Evolutionary conservation across 306 rosid genomes (phyloP), one percentile per base, ranked within the genome.

Genomic region (Cicer chorassanicum): DNA sequence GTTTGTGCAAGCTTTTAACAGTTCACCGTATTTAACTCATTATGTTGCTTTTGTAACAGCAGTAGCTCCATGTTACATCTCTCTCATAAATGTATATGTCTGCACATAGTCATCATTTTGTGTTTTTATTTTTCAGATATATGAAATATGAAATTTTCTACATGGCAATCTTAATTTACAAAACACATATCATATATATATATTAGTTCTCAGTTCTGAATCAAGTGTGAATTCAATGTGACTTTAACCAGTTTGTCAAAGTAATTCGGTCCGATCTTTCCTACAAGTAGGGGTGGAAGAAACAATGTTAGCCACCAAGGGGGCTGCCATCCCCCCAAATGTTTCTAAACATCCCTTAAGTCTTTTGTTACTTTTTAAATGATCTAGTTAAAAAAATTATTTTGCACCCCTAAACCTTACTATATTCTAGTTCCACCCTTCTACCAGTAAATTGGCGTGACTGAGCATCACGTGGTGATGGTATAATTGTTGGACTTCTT

Each of bases 11-110:
- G 60, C 38, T 72, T 56, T 41, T 67, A 51, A 44, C 60, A 54
- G 64, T 10, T 55, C n/a, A 36, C 36, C 21, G 10, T 29, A 57
- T 42, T 16, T 12, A 67, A 68, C 72, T 65, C 50, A 24, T 19
- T 63, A 41, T 51, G 46, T 60, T 21, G 49, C 14, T 82, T 38
- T 62, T 50, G 64, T 63, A 44, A 14, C 72, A 5, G n/a, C 29
- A 49, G 51, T 29, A 44, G 38, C 14, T 50, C 64, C 6, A 18
- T 68, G 60, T 45, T 42, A 6, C 64, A 29, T 21, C 50, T 9
- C 46, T 43, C 61, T 41, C 8, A 34, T 3, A 29, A 29, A 29
- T 10, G 16, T 50, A 9, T 16, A 12, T 16, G 65, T 8, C 1
- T 14, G 10, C 45, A 38, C 45, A 38, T 4, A 7, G 21, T 1